Evolutionary conservation across 441 rosid genomes (phyloP).

Genomic region (Gossypium davidsonii): DNA sequence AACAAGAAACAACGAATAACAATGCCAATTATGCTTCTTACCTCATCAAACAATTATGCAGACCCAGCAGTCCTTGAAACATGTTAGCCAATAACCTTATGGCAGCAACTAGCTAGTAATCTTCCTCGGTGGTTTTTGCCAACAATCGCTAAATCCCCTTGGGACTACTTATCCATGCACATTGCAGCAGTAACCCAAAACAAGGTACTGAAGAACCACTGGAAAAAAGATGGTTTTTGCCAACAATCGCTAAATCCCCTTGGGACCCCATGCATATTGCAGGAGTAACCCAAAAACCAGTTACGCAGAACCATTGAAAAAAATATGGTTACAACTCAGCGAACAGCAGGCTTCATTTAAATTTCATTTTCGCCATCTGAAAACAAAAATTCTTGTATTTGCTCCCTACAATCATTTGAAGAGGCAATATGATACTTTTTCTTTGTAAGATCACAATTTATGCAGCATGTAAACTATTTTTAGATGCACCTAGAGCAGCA

Average conservation of each 20-base stretch:
- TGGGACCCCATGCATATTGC: not conserved
- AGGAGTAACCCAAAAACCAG: not conserved
- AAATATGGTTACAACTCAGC: not conserved
- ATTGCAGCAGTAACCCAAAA: not conserved
- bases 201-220: not conserved
- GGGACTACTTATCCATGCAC: not conserved
- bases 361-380: slow-evolving; percentile 51
- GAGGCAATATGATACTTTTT: not conserved
- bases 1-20: not conserved
- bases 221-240: not conserved
- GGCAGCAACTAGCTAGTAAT: not conserved
- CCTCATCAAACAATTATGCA: not conserved
- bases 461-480: not conserved
- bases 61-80: not conserved
- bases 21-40: not conserved
- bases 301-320: not conserved
- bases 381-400: slow-evolving; percentile 69
- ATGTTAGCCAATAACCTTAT: not conserved
- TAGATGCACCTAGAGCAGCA: not conserved
- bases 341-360: slow-evolving; percentile 22
- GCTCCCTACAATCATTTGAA: slow-evolving; percentile 42
- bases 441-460: not conserved
- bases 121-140: not conserved
- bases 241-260: not conserved
- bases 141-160: not conserved